Evolutionary conservation across 306 rosid genomes (phyloP).

Genomic region (Carpinus viminea): DNA sequence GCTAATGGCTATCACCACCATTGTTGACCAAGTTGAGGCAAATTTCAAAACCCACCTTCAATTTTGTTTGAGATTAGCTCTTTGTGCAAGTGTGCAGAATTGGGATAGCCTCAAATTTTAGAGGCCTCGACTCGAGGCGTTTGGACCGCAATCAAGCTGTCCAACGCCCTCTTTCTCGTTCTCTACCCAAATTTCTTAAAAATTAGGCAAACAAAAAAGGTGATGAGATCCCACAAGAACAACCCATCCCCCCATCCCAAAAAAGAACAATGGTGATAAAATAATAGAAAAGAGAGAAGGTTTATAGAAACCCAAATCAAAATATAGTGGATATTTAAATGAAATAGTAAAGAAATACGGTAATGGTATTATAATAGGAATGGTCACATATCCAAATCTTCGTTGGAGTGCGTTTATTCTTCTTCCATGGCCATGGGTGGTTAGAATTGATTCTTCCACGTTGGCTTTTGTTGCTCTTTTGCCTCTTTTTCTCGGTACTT

Average conservation of each 20-base stretch:
- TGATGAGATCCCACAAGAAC: no score
- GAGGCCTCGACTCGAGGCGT: no score
- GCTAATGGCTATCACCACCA: neutral
- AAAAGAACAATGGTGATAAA: neutral
- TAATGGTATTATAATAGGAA: slow-evolving; percentile 35
- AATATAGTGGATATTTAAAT: neutral
- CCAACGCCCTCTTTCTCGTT: no score
- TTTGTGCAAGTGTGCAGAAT: no score
- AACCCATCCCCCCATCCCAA: no score
- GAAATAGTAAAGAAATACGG: no score
- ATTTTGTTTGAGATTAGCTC: neutral
- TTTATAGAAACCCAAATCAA: neutral
- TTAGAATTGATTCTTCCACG: slow-evolving; percentile 60
- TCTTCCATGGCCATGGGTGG: slow-evolving; percentile 20
- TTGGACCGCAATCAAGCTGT: no score
- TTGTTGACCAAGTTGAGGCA: neutral
- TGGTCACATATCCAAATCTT: slow-evolving; percentile 49
- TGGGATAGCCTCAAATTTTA: no score
- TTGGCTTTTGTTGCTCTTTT: slow-evolving; percentile 1
- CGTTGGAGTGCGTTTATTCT: slow-evolving; percentile 70
- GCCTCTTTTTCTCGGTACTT: neutral
- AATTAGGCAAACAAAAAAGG: no score
- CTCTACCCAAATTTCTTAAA: no score
- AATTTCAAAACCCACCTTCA: neutral
- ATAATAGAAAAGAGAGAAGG: neutral